These are phyloP conservation scores for Oryza meridionalis DNA, from an alignment of 176 grass and related monocot species.

Conservation along the genomic window DNA sequence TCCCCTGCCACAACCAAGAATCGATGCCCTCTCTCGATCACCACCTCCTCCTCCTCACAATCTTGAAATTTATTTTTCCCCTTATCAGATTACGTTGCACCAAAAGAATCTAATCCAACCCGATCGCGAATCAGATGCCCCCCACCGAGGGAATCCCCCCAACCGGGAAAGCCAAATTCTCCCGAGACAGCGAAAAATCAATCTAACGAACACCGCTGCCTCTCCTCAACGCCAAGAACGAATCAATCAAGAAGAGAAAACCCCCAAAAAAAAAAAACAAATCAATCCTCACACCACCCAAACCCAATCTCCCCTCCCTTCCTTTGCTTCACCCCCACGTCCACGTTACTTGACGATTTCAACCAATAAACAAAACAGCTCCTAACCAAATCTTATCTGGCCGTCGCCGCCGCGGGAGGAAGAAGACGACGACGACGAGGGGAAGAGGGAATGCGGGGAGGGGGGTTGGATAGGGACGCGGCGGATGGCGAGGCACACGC, in stretches of 20 bases:
- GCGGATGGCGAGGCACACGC: constrained; percentile 44
- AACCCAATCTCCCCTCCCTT: not conserved
- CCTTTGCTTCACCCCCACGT: constrained; percentile 27
- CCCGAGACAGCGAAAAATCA: not conserved
- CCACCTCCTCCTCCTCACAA: constrained; percentile 4
- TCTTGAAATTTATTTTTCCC: not conserved
- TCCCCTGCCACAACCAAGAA: not conserved
- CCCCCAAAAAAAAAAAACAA: not conserved
- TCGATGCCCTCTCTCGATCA: constrained; percentile 17
- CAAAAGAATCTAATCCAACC: constrained; percentile 44
- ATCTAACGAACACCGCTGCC: not conserved
- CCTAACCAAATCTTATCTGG: constrained; percentile 48
- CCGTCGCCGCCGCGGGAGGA: not conserved
- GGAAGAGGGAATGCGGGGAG: not conserved
- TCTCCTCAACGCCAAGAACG: constrained; percentile 2
- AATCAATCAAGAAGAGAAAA: constrained; percentile 33
- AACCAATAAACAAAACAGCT: not conserved
- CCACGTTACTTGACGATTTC: constrained; percentile 34
- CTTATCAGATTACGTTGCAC: constrained; percentile 38
- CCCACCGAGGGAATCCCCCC: constrained; percentile 25
- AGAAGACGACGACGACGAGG: not conserved
- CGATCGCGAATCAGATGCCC: constrained; percentile 44
- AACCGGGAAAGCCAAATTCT: constrained; percentile 28
- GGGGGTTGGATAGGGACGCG: constrained; percentile 41
- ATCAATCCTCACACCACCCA: not conserved